Conservation (phyloP, 306 rosid genomes). For the Nissolia schottii region DNA sequence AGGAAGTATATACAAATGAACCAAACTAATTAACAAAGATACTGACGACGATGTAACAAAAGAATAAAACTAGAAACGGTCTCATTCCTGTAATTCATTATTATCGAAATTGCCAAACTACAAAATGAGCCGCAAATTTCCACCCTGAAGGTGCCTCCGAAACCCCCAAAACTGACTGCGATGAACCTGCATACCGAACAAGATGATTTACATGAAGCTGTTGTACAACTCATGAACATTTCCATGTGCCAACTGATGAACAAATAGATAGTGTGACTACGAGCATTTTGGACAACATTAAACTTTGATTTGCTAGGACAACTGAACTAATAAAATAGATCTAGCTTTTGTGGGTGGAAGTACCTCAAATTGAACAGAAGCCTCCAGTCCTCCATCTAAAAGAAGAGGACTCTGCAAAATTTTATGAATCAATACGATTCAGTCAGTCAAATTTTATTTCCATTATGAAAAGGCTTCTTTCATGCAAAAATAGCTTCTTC, state of each 20-base stretch:
- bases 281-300: not conserved
- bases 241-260: not conserved
- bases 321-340: not conserved
- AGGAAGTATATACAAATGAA: conserved; percentile 43
- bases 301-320: not conserved
- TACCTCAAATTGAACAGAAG: conserved; percentile 22
- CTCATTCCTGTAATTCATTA: conserved; percentile 31
- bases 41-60: conserved; percentile 18
- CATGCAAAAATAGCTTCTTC: not conserved
- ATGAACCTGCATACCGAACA: conserved; percentile 40
- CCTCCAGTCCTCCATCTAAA: conserved; percentile 10
- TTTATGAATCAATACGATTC: not conserved
- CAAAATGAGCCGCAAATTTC: conserved; percentile 33
- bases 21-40: conserved; percentile 47
- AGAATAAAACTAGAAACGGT: not conserved
- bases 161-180: conserved; percentile 23
- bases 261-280: not conserved
- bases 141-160: conserved; percentile 24
- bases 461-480: not conserved
- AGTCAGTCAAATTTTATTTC: not conserved
- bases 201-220: not conserved
- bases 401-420: conserved; percentile 21
- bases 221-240: not conserved
- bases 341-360: not conserved
- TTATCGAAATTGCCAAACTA: conserved; percentile 38